Evolutionary conservation across 2,329 filamentous ascomycete genomes (phyloP).

Genomic region (Neoascochyta sp.): DNA sequence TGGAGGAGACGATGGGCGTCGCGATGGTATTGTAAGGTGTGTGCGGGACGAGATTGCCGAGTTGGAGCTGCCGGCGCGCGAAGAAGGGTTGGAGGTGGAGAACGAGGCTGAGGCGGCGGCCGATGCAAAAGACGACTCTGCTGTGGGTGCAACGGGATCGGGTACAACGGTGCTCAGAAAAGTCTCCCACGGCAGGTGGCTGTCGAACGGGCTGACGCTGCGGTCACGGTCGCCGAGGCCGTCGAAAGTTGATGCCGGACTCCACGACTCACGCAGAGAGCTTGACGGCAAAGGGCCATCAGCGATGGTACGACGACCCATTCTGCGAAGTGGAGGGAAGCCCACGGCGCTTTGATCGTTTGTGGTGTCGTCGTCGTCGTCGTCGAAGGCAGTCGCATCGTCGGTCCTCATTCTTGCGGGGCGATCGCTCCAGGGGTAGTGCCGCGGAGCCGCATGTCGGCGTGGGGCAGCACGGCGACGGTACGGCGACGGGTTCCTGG

Average conservation of each 20-base stretch:
- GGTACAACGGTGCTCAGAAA: slow-evolving; percentile 76
- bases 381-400: slow-evolving; percentile 13
- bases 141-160: slow-evolving; percentile 75
- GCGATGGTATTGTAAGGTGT: slow-evolving; percentile 38
- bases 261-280: slow-evolving; percentile 39
- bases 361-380: slow-evolving; percentile 21
- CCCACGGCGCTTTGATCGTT: slow-evolving; percentile 27
- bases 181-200: slow-evolving; percentile 67
- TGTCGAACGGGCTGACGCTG: slow-evolving; percentile 65
- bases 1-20: slow-evolving; percentile 32
- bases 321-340: slow-evolving; percentile 37
- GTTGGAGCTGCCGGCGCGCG: slow-evolving; percentile 49
- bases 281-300: slow-evolving; percentile 36
- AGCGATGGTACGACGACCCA: slow-evolving; percentile 37
- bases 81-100: slow-evolving; percentile 39
- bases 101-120: slow-evolving; percentile 53
- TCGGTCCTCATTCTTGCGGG: no score
- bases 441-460: no score
- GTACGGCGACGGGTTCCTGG: no score
- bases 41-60: slow-evolving; percentile 38
- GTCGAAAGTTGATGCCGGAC: slow-evolving; percentile 49
- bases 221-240: slow-evolving; percentile 81
- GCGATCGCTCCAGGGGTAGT: no score
- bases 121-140: slow-evolving; percentile 78
- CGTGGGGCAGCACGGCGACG: no score